A percentile compares a stretch with the other conserved stretches of the same genome.
Evolutionary conservation across 2,329 filamentous ascomycete genomes (phyloP).

Genomic region (Penicillium sp.): DNA sequence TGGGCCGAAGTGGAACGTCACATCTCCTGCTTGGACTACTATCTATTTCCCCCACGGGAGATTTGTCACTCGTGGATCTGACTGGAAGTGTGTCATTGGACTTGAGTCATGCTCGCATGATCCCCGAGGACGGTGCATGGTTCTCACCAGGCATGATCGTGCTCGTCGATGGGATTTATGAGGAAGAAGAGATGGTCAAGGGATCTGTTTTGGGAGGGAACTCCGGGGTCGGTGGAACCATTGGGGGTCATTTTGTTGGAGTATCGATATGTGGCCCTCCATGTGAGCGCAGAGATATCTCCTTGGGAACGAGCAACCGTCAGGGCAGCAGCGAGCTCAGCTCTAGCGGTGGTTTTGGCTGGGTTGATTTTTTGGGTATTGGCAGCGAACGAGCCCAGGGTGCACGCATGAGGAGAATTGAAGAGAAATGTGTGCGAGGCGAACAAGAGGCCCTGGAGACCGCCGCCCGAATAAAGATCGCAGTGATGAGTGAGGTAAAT

Average conservation of each 20-base stretch:
- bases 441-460: conserved; percentile 24
- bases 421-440: conserved; percentile 62
- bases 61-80: conserved; percentile 77
- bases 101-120: conserved; percentile 72
- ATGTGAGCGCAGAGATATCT: conserved; percentile 77
- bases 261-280: conserved; percentile 91
- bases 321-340: conserved; percentile 36
- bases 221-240: conserved; percentile 80
- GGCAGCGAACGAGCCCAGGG: conserved; percentile 86
- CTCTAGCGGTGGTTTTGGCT: conserved; percentile 81
- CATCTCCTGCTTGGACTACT: conserved; percentile 87
- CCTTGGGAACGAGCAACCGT: conserved; percentile 66
- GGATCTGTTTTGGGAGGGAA: conserved; percentile 71
- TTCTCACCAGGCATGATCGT: conserved; percentile 96
- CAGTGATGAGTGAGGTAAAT: conserved; percentile 82
- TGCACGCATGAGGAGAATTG: conserved; percentile 75
- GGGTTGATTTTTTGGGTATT: conserved; percentile 92
- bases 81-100: conserved; percentile 86
- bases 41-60: conserved; percentile 74
- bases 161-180: conserved; percentile 91
- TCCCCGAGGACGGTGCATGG: conserved; percentile 85
- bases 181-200: conserved; percentile 73
- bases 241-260: conserved; percentile 87
- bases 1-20: conserved; percentile 76
- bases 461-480: conserved; percentile 52